Conservation (phyloP, 2,329 filamentous ascomycete species). For the Colletotrichum sp. region DNA sequence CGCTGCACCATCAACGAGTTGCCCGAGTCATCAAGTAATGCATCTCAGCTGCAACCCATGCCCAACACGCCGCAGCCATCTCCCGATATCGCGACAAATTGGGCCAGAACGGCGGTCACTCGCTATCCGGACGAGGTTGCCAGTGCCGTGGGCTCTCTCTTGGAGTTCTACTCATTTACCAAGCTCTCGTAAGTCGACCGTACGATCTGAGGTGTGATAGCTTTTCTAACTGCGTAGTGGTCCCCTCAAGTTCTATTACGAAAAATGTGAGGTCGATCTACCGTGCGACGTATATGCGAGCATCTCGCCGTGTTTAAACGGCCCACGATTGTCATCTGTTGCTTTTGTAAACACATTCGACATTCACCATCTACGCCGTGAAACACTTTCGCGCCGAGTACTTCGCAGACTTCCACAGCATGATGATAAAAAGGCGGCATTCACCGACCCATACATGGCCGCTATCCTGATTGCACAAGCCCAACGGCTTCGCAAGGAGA, state of each 20-base stretch:
- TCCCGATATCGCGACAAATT: neutral
- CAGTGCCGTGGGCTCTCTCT: neutral
- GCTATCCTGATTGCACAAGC: neutral
- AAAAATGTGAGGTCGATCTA: too few species aligned
- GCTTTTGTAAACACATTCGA: neutral
- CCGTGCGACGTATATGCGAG: neutral
- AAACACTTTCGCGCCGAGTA: too few species aligned
- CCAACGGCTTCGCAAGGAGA: neutral
- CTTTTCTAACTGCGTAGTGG: neutral
- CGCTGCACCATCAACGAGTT: neutral
- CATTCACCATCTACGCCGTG: neutral
- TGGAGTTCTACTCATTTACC: neutral
- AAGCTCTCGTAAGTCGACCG: neutral
- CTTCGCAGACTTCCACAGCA: neutral
- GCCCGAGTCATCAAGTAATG: neutral
- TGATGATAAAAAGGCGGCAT: fast-evolving
- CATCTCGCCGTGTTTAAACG: fast-evolving
- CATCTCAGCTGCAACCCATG: neutral
- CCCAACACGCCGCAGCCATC: neutral
- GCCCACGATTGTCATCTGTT: fast-evolving
- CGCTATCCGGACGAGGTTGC: neutral
- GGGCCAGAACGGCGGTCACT: neutral
- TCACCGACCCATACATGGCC: neutral
- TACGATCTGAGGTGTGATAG: neutral
- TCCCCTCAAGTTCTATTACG: neutral